These are phyloP conservation scores for Claviceps arundinis DNA, from an alignment of 2,329 filamentous ascomycete genomes.

Conservation along the genomic window DNA sequence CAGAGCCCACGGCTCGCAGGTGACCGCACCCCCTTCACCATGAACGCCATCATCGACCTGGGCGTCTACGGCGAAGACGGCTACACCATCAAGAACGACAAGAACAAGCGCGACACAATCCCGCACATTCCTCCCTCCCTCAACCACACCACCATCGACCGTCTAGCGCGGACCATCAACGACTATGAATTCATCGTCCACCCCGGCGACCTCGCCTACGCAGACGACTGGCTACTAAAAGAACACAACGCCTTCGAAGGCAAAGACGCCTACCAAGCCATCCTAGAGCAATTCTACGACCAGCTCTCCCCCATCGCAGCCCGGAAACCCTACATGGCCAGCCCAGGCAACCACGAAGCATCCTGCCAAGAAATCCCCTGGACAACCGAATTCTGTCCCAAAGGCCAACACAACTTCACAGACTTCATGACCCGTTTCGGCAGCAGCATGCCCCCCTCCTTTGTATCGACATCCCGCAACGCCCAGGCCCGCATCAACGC, in stretches of 20 bases:
- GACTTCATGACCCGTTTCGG: conserved; percentile 44
- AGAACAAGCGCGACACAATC: conserved; percentile 33
- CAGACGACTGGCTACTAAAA: conserved; percentile 41
- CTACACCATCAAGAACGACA: conserved; percentile 22
- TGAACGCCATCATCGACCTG: conserved; percentile 36
- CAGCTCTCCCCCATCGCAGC: conserved; percentile 29
- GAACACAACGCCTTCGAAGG: conserved; percentile 33
- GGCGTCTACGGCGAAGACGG: conserved; percentile 28
- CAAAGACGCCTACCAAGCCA: conserved; percentile 39
- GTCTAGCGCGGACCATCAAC: conserved; percentile 35
- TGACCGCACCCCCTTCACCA: conserved; percentile 40
- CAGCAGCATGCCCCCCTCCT: conserved; percentile 36
- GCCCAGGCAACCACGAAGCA: conserved; percentile 42
- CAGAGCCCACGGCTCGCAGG: conserved; percentile 38
- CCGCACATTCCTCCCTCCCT: conserved; percentile 35
- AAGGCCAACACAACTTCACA: conserved; percentile 47
- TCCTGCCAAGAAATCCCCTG: conserved; percentile 31
- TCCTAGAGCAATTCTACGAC: conserved; percentile 40
- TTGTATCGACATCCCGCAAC: conserved; percentile 33
- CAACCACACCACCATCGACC: conserved; percentile 45
- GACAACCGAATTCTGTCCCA: conserved; percentile 26
- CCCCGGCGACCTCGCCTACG: conserved; percentile 43
- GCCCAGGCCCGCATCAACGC: conserved; percentile 27
- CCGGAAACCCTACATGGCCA: conserved; percentile 35
- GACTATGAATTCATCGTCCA: conserved; percentile 43